Evolutionary conservation across 352 stramenopile genomes (phyloP).

Genomic region (Peronospora belbahrii): DNA sequence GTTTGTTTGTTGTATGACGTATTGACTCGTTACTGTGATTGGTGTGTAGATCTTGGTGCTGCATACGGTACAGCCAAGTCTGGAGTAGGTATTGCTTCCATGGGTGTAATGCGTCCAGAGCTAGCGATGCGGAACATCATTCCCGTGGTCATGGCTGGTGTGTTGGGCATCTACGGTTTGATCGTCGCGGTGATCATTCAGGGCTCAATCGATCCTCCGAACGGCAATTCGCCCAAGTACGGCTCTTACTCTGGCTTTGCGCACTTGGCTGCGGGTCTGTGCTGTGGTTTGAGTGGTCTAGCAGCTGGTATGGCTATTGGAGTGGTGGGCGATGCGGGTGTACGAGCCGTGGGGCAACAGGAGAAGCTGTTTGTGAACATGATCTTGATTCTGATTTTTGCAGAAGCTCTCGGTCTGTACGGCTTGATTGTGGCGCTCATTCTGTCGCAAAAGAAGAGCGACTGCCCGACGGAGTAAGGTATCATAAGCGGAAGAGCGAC

Average conservation of each 20-base stretch:
- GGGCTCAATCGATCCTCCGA: slow-evolving; percentile 82
- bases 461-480: slow-evolving; percentile 36
- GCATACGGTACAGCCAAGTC: slow-evolving; percentile 97
- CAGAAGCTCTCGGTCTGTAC: slow-evolving; percentile 95
- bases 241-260: slow-evolving; percentile 92
- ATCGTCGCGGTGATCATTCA: slow-evolving; percentile 94
- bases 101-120: slow-evolving; percentile 93
- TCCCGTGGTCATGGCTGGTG: slow-evolving; percentile 97
- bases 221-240: slow-evolving; percentile 70
- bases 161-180: slow-evolving; percentile 94
- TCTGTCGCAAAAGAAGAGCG: slow-evolving; percentile 72
- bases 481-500: too few species aligned
- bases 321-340: slow-evolving; percentile 93
- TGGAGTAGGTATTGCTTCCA: slow-evolving; percentile 94
- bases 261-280: slow-evolving; percentile 91
- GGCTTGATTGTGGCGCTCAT: slow-evolving; percentile 94
- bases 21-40: not conserved
- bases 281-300: slow-evolving; percentile 89
- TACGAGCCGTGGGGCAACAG: slow-evolving; percentile 95
- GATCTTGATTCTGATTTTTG: slow-evolving; percentile 99
- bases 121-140: slow-evolving; percentile 99
- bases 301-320: slow-evolving; percentile 93
- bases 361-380: slow-evolving; percentile 98
- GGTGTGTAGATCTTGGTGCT: slow-evolving; percentile 86
- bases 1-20: too few species aligned